Evolutionary conservation across 805 yeast genomes (phyloP), one percentile per base, ranked within the genome.

Genomic region (Myxozyma neglecta): DNA sequence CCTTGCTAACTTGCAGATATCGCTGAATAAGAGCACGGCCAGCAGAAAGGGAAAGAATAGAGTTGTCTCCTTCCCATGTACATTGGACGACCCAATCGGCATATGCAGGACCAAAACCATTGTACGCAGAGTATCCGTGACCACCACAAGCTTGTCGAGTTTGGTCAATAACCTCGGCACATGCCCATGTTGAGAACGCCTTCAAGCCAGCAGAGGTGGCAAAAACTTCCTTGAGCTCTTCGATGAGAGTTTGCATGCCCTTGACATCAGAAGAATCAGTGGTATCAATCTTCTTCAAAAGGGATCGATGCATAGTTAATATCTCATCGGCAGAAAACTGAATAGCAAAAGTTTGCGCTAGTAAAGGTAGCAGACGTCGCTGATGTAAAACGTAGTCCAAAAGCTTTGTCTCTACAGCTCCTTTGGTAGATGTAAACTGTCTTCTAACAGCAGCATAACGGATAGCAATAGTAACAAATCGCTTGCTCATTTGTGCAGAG

Each of bases 51-150:
- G 91, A 88, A 66, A 92, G 80, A 48, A 92, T 87, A 71, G 86
- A 91, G 79, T 92, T 92, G 75, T 92, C 97, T 75, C 97, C 97
- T 79, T 92, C 97, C 97, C 97, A 92, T 18, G 97, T 92, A 76
- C 97, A 91, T 77, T 92, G 97, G 45, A 92, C 97, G n/a, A 89
- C 97, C 90, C 96, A 93, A 74, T 92, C 97, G 65, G 83, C 82
- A 78, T 85, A 90, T 11, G 91, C 91, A 73, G 87, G 89, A 45
- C 96, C 97, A 73, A 92, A 89, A 1, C 92, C 96, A 67, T 90
- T 85, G 76, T 92, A 92, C n/a, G 91, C 85, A 29, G 96, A 90
- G 77, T 92, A 92, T 45, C 97, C 97, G 75, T 89, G 97, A 37
- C 97, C 97, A 74, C 97, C 97, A 76, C 97, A 91, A 1, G 96